Evolutionary conservation across 441 rosid genomes (phyloP), one percentile per base, ranked within the genome.

Genomic region (Croton laevigatus): DNA sequence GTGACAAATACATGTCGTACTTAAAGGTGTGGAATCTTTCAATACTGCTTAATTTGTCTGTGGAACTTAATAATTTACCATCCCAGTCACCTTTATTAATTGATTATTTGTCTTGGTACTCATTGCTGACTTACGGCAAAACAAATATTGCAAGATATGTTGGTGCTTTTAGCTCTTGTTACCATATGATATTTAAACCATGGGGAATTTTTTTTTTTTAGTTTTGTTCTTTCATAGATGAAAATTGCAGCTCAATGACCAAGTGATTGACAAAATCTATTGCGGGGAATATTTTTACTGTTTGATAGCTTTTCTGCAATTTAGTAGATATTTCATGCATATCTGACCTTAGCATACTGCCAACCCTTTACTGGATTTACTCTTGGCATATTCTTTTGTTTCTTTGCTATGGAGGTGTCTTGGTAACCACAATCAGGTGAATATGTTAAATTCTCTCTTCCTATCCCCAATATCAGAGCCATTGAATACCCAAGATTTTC

Each of bases 1-100:
- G 97, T 80, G 83, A 88, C 73, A 77, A 87, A 70, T 96, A 93
- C 76, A 96, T 93, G 98, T 91, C 99, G 66, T 91, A 78, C 84
- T 74, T 93, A 52, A 93, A 96, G 97, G 98, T 91, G 55, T 27
- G 88, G 69, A 46, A 65, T 72, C 60, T 68, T 69, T 73, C 73
- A 9, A 37, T 66, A 69, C 44, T 70, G 58, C 19, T 66, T 64
- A 36, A 22, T 58, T 66, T 16, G n/a, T 46, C 27, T 32, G 46
- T 3, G 62, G 53, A 61, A n/a, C 45, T 68, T n/a, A 17, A n/a
- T 57, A 49, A 16, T 66, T 51, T 38, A 20, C 27, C 48, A 64
- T 38, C 16, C 27, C 48, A 64, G 20, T 58, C 19, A 2, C 44
- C 22, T 71, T 55, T 17, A 17, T 70, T 3, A 19, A 32, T 42